Evolutionary conservation across 1,284 basidiomycete species (phyloP), one percentile per base, ranked within the genome.

Genomic region (Cryptococcus jaspeensis): DNA sequence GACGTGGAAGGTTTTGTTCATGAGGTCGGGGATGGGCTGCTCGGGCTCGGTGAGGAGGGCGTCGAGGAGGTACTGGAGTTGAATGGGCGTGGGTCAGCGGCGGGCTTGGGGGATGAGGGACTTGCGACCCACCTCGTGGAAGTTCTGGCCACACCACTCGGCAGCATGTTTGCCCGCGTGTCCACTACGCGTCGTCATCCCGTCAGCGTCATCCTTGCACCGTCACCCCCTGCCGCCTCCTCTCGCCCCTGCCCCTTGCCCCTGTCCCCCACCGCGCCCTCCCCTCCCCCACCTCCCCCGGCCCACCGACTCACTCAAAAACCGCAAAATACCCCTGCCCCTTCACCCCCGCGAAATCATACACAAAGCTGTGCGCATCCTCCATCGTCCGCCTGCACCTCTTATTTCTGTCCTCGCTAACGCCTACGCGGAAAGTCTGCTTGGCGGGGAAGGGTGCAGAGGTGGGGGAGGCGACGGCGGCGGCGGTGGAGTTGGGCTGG

Each of bases 81-180:
- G n/a, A n/a, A n/a, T n/a, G n/a, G n/a, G n/a, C n/a, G n/a, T n/a
- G 46, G 18, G 53, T 44, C 40, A 39, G 47, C 23, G 35, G 28
- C 25, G 15, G 11, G 45, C 11, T 49, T 15, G 42, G 23, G 32
- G 16, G 44, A 36, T 13, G 12, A 35, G 28, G 3, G 45, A 8
- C 8, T 6, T 61, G 38, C 16, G 35, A 54, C 82, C 65, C 71
- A 91, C 91, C 80, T 93, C 85, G 74, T 98, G 93, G 78, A 99
- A 98, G 77, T 99, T 87, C 66, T 85, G 83, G 23, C 95, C 94
- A 77, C 96, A 99, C 94, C 94, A 99, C 74, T 99, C 96, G 20
- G 96, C 96, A 20, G 95, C 92, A 71, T 97, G 91, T 74, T 97
- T 98, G 20, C 96, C 96, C 0, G 96, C 96, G 73, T 99, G 96